Base-by-base conservation (phyloP, 2,329 filamentous ascomycete genomes). In the Ceratocystis albifundus region DNA sequence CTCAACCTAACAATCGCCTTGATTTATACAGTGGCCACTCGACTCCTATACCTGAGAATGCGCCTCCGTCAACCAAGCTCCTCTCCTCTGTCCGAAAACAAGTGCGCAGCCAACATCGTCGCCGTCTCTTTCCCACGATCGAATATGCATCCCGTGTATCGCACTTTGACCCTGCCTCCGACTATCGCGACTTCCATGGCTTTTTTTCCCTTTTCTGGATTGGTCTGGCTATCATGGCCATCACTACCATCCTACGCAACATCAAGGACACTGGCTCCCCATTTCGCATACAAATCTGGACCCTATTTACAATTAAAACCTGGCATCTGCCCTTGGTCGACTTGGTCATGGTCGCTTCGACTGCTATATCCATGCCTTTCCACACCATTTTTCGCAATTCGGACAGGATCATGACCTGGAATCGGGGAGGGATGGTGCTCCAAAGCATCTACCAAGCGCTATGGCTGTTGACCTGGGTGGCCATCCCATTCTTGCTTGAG, bases 181-280 rank as follows among this genome's bases (percentile, higher is more conserved):
- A 96, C 72, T 92, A 97, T 75, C 86, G 86, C 72, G 91, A 99
- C 76, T 99, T 99, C 75, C 86, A 90, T 71, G 94, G 94, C 73
- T 99, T 99, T 82, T 99, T 96, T 78, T 90, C 94, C 65, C 83
- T 99, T 46, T 99, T 99, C 78, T 99, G 94, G 94, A 93, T 99
- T 70, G 90, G 90, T 8, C 80, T 99, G 68, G 90, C 89, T 71
- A 96, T 99, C 75, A 96, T 99, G 92, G 90, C 92, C 72, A 87
- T 96, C 69, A 97, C 93, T 2, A 89, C 89, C n/a, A 90, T 91
- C 80, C 77, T 96, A 72, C 86, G 93, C 72, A 97, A 96, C 75
- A 84, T 94, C 73, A 96, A 93, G 75, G 94, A 97, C 74, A 96
- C 90, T 0, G 94, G 94, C 25, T 89, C 88, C 73, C 89, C 92